Conservation (phyloP, 1,284 basidiomycete species). For the Heterobasidion occidentale region DNA sequence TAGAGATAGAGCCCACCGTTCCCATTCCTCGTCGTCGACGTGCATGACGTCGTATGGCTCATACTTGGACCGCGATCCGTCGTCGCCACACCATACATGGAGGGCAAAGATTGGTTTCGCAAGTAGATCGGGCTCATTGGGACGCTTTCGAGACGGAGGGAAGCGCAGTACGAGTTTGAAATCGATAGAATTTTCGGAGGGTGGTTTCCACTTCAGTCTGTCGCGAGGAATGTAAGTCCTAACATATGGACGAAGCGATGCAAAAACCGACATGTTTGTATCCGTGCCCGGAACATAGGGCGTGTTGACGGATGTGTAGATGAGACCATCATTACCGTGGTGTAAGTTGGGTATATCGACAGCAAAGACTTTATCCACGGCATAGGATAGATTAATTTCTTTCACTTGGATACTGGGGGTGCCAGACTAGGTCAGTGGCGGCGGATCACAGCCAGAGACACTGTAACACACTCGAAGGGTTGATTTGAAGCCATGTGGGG, state of each 20-base stretch:
- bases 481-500: conserved; percentile 56
- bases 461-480: conserved; percentile 74
- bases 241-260: background rate
- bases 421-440: conserved; percentile 5
- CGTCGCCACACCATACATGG: conserved; percentile 71
- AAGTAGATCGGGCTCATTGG: conserved; percentile 65
- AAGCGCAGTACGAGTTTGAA: conserved; percentile 94
- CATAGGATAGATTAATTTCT: conserved; percentile 84
- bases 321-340: conserved; percentile 94
- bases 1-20: conserved; percentile 45
- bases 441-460: background rate
- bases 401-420: conserved; percentile 74
- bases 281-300: conserved; percentile 91
- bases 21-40: conserved; percentile 91
- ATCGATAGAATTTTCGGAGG: conserved; percentile 96
- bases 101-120: conserved; percentile 87
- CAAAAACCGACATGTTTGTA: conserved; percentile 68
- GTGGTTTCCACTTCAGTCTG: conserved; percentile 98
- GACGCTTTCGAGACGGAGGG: conserved; percentile 54
- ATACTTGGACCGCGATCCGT: conserved; percentile 51
- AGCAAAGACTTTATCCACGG: conserved; percentile 78
- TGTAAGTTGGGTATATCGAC: conserved; percentile 83
- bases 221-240: conserved; percentile 1
- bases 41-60: conserved; percentile 85
- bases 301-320: conserved; percentile 89